phyloP scores from a whole-genome alignment of 2,329 filamentous ascomycete genomes.

The Pseudogymnoascus sp. region DNA sequence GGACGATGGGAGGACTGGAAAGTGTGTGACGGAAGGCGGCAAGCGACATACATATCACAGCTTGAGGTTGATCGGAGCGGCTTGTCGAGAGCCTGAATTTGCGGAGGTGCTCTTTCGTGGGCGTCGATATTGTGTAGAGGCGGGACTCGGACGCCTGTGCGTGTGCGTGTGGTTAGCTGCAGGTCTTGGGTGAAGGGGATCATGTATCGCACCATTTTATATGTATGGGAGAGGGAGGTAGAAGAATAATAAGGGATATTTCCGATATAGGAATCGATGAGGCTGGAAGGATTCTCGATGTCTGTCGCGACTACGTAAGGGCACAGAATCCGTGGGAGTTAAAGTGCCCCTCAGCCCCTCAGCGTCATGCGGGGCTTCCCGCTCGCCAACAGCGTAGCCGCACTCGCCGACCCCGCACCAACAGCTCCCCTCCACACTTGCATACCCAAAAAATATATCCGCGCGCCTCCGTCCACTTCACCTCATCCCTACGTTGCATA shows the following conservation, averaged over 20 bases:
- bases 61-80: slow-evolving; percentile 75
- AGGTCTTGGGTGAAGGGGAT: too few species aligned
- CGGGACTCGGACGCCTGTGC: slow-evolving; percentile 63
- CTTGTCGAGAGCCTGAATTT: slow-evolving; percentile 94
- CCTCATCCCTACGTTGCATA: background rate
- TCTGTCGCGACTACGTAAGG: background rate
- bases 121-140: slow-evolving; percentile 84
- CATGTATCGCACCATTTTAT: background rate
- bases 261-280: background rate
- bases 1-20: background rate
- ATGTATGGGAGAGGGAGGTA: background rate
- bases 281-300: background rate
- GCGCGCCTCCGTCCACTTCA: background rate
- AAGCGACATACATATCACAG: slow-evolving; percentile 74
- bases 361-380: background rate
- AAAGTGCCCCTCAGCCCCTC: background rate
- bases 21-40: background rate
- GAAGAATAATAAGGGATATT: background rate
- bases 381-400: background rate
- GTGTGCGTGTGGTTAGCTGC: slow-evolving; percentile 10
- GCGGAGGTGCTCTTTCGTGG: slow-evolving; percentile 80
- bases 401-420: background rate
- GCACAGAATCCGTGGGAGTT: background rate
- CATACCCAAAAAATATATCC: background rate
- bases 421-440: background rate